These are phyloP conservation scores for Lophiostoma macrostomum DNA, from an alignment of 495 filamentous ascomycete genomes.

Conservation along the genomic window DNA sequence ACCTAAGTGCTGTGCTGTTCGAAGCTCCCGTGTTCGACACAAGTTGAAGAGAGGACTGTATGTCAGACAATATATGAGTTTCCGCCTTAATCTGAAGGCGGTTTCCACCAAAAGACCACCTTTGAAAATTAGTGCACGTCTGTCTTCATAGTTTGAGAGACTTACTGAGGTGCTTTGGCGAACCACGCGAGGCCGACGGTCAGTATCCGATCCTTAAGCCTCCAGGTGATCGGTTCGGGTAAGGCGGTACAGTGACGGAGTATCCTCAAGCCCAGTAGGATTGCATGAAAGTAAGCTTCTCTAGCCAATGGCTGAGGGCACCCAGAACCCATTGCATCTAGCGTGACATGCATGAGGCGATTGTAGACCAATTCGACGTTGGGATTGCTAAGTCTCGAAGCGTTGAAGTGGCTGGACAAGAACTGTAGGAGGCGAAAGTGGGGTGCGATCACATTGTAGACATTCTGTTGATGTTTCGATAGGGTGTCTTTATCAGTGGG, in stretches of 20 bases:
- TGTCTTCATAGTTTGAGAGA: background rate
- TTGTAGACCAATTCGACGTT: slow-evolving; percentile 77
- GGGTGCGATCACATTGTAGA: slow-evolving; percentile 76
- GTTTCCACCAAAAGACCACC: slow-evolving; percentile 96
- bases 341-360: slow-evolving; percentile 70
- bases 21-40: slow-evolving; percentile 57
- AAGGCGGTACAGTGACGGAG: slow-evolving; percentile 66
- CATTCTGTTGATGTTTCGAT: slow-evolving; percentile 67
- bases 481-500: slow-evolving; percentile 81
- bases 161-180: slow-evolving; percentile 63
- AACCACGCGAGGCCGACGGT: slow-evolving; percentile 89
- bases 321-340: slow-evolving; percentile 66
- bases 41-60: slow-evolving; percentile 58
- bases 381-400: slow-evolving; percentile 73
- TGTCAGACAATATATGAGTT: slow-evolving; percentile 74
- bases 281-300: slow-evolving; percentile 83
- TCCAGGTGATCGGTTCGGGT: slow-evolving; percentile 59
- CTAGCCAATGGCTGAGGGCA: slow-evolving; percentile 79
- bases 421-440: slow-evolving; percentile 85
- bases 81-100: slow-evolving; percentile 90
- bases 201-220: slow-evolving; percentile 81
- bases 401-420: slow-evolving; percentile 89
- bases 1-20: slow-evolving; percentile 54
- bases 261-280: slow-evolving; percentile 77
- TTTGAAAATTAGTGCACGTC: slow-evolving; percentile 24